Evolutionary conservation across 108 stramenopile species (phyloP), one percentile per base, ranked within the genome.

Genomic region (Nitzschia putrida): DNA sequence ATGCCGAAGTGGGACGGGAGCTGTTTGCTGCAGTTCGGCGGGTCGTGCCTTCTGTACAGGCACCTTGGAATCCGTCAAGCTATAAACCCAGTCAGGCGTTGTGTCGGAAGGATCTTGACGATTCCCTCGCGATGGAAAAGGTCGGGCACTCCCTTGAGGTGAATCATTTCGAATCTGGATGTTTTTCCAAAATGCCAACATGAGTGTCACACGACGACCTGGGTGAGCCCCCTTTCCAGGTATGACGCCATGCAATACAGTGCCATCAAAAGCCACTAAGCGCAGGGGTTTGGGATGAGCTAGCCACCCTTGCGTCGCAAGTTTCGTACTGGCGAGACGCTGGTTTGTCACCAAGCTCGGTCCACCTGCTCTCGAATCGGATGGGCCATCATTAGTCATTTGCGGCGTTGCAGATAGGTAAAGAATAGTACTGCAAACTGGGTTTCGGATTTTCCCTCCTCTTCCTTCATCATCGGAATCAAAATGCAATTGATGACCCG

Each of bases 401-500:
- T 64, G n/a, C 44, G 47, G 25, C 38, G 58, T 75, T 0, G 72
- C 68, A 3, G 83, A 70, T 21, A 92, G 57, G 61, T 88, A 87
- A 22, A 92, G 42, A 38, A 95, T 84, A 43, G 86, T 88, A 44
- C 80, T 82, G 41, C 82, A 74, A 57, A 96, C 80, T 4, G 95
- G 95, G 71, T 96, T 87, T 69, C 88, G 72, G 37, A 78, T 60
- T n/a, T 88, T 77, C 9, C 84, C 88, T 13, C 81, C 86, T 37
- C 57, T 51, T 50, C 91, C 92, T 80, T 94, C 94, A 65, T 95
- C 80, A 74, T 93, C 96, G 24, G 78, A 80, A 73, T 96, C 96
- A 71, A 94, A 96, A 80, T 96, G 96, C 61, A 96, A 61, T 75
- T 95, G 92, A 80, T 96, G 96, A 1, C 96, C 96, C 7, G 85